Evolutionary conservation across 352 stramenopile species (phyloP).

Genomic region (Globisporangium carolinianum): DNA sequence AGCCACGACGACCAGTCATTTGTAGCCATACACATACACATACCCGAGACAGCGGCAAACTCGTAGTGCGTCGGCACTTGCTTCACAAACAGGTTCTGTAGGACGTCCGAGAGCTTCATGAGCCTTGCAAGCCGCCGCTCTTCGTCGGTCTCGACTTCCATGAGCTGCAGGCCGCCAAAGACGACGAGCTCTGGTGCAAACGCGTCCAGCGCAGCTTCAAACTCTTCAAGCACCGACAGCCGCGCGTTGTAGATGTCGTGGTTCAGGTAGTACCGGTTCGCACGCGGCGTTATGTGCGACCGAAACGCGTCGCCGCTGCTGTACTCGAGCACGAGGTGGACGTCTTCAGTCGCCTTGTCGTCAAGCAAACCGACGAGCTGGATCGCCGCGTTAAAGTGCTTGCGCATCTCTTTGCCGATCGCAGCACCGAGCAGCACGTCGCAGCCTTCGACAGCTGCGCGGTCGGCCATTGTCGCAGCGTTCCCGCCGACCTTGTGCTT

Average conservation of each 20-base stretch:
- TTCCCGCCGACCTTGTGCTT: slow-evolving; percentile 70
- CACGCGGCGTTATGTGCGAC: slow-evolving; percentile 52
- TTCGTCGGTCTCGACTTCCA: slow-evolving; percentile 76
- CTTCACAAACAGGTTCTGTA: slow-evolving; percentile 61
- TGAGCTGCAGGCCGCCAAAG: slow-evolving; percentile 76
- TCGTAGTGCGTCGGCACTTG: slow-evolving; percentile 72
- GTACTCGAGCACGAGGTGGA: slow-evolving; percentile 81
- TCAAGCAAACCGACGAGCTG: slow-evolving; percentile 61
- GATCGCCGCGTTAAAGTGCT: slow-evolving; percentile 54
- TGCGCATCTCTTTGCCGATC: slow-evolving; percentile 72
- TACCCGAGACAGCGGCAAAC: slow-evolving; percentile 72
- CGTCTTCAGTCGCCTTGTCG: slow-evolving; percentile 56
- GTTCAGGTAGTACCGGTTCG: slow-evolving; percentile 83
- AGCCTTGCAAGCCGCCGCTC: slow-evolving; percentile 40
- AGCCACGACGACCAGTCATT: too few species aligned
- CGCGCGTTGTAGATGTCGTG: slow-evolving; percentile 82
- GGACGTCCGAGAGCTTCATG: slow-evolving; percentile 54
- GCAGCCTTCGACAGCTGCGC: slow-evolving; percentile 59
- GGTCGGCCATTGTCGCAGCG: slow-evolving; percentile 71
- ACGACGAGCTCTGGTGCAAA: slow-evolving; percentile 72
- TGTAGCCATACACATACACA: not conserved
- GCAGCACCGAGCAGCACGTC: slow-evolving; percentile 64
- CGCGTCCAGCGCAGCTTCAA: slow-evolving; percentile 43
- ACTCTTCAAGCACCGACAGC: slow-evolving; percentile 73
- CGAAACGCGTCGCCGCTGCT: slow-evolving; percentile 54